Evolutionary conservation across 2,329 filamentous ascomycete species (phyloP).

Genomic region (Harringtonia aguacate): DNA sequence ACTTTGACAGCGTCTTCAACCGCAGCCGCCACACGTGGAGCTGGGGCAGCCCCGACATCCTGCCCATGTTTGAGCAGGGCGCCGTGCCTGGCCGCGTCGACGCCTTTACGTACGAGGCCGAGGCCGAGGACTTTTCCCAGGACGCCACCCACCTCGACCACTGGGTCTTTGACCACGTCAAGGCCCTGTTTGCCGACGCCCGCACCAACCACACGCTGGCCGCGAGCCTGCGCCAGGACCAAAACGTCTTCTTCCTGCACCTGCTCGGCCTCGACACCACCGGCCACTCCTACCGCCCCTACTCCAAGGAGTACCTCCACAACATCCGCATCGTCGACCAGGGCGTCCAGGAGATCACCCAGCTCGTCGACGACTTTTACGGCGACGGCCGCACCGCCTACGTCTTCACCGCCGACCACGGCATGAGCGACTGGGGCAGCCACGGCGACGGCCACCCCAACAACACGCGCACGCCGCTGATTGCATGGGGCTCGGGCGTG

Average conservation of each 20-base stretch:
- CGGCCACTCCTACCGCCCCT: slow-evolving; percentile 78
- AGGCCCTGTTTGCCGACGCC: slow-evolving; percentile 73
- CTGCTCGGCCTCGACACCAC: slow-evolving; percentile 85
- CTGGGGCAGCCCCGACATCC: slow-evolving; percentile 95
- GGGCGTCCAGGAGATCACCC: slow-evolving; percentile 74
- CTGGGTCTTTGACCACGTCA: slow-evolving; percentile 95
- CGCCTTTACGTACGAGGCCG: slow-evolving; percentile 71
- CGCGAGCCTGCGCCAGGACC: slow-evolving; percentile 65
- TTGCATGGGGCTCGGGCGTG: slow-evolving; percentile 88
- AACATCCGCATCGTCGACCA: slow-evolving; percentile 93
- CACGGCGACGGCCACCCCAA: slow-evolving; percentile 96
- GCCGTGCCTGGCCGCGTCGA: slow-evolving; percentile 80
- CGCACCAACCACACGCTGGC: slow-evolving; percentile 66
- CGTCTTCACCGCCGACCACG: slow-evolving; percentile 94
- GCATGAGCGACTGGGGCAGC: slow-evolving; percentile 99
- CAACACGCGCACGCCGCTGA: slow-evolving; percentile 87
- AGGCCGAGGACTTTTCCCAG: slow-evolving; percentile 82
- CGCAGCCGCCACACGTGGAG: slow-evolving; percentile 95
- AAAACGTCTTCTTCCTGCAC: slow-evolving; percentile 90
- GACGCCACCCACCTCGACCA: slow-evolving; percentile 73
- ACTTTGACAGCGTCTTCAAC: slow-evolving; percentile 99
- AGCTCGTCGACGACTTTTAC: slow-evolving; percentile 79
- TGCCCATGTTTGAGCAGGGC: slow-evolving; percentile 95
- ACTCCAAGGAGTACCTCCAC: slow-evolving; percentile 87
- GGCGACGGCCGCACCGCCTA: slow-evolving; percentile 78